phyloP scores from a whole-genome alignment of 2,329 filamentous ascomycete genomes.

The Fonsecaea multimorphosa region DNA sequence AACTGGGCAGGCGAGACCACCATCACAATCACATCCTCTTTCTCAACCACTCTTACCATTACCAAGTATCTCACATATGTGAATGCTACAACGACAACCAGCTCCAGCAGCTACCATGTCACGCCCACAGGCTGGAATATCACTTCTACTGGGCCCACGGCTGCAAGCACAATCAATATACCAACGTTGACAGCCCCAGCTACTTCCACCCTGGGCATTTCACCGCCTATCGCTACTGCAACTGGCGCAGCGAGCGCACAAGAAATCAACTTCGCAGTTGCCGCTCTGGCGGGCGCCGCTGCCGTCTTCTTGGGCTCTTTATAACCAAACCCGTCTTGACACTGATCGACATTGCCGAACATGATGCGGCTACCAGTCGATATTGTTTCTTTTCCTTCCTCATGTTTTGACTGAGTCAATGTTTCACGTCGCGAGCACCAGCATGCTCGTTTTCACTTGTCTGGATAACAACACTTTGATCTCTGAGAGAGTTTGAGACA shows the following conservation, averaged over 20 bases:
- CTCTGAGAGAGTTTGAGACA: slow-evolving; percentile 32
- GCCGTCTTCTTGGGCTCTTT: slow-evolving; percentile 35
- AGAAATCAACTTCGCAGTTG: slow-evolving; percentile 32
- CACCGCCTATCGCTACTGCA: slow-evolving; percentile 30
- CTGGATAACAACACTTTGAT: slow-evolving; percentile 25
- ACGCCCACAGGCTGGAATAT: slow-evolving; percentile 25
- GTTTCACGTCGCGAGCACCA: slow-evolving; percentile 31
- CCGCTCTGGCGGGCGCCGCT: slow-evolving; percentile 36
- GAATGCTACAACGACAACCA: slow-evolving; percentile 28
- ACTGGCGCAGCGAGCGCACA: slow-evolving; percentile 32
- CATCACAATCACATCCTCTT: slow-evolving; percentile 30
- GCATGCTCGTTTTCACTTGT: slow-evolving; percentile 25
- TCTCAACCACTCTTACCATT: slow-evolving; percentile 34
- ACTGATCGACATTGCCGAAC: slow-evolving; percentile 19
- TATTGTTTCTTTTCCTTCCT: slow-evolving; percentile 20
- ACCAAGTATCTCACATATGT: slow-evolving; percentile 34
- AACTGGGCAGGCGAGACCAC: slow-evolving; percentile 29
- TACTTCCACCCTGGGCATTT: slow-evolving; percentile 19
- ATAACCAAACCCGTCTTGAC: slow-evolving; percentile 18
- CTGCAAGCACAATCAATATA: slow-evolving; percentile 20
- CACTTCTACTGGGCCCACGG: slow-evolving; percentile 15
- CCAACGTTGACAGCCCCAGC: slow-evolving; percentile 25
- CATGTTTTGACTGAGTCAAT: slow-evolving; percentile 35
- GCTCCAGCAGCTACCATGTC: slow-evolving; percentile 11
- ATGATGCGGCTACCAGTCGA: slow-evolving; percentile 18